A percentile compares a stretch with the other conserved stretches of the same genome.
Evolutionary conservation across 495 filamentous ascomycete genomes (phyloP).

Genomic region (Cenococcum geophilum): DNA sequence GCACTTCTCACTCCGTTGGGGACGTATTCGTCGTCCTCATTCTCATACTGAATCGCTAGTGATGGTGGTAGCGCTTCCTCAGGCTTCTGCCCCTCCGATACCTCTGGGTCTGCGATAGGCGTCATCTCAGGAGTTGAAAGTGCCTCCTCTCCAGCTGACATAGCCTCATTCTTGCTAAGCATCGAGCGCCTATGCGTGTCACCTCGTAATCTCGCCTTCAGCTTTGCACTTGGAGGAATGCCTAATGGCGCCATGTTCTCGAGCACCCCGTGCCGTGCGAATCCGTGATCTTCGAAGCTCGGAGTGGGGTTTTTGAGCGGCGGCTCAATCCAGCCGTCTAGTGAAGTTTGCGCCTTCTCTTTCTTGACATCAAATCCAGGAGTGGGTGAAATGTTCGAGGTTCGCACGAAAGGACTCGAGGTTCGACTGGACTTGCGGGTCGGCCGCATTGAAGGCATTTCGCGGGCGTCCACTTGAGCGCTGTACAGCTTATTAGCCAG

Average conservation of each 20-base stretch:
- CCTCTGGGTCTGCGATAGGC: slow-evolving; percentile 25
- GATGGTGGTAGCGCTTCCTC: slow-evolving; percentile 20
- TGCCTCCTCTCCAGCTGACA: slow-evolving; percentile 20
- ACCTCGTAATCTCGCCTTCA: slow-evolving; percentile 40
- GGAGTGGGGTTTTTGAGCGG: slow-evolving; percentile 55
- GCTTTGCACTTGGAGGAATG: slow-evolving; percentile 50
- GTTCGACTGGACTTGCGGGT: slow-evolving; percentile 39
- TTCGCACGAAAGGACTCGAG: slow-evolving; percentile 48
- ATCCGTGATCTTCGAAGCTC: slow-evolving; percentile 63
- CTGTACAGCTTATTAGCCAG: slow-evolving; percentile 3
- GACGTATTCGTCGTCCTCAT: slow-evolving; percentile 38
- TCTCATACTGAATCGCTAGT: slow-evolving; percentile 25
- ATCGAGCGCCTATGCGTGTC: slow-evolving; percentile 8
- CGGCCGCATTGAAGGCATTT: slow-evolving; percentile 22
- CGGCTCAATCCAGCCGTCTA: slow-evolving; percentile 67
- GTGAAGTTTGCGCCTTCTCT: slow-evolving; percentile 37
- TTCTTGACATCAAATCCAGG: slow-evolving; percentile 26
- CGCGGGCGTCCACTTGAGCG: slow-evolving; percentile 11
- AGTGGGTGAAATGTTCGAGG: slow-evolving; percentile 38
- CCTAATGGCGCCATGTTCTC: slow-evolving; percentile 67
- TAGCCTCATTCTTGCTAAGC: slow-evolving; percentile 10
- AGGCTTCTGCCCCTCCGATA: slow-evolving; percentile 20
- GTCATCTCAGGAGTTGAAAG: slow-evolving; percentile 32
- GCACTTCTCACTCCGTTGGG: slow-evolving; percentile 27
- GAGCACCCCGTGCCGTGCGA: slow-evolving; percentile 56